Evolutionary conservation across 2,329 filamentous ascomycete species (phyloP), one percentile per base, ranked within the genome.

Genomic region (Xylariaceae sp.): DNA sequence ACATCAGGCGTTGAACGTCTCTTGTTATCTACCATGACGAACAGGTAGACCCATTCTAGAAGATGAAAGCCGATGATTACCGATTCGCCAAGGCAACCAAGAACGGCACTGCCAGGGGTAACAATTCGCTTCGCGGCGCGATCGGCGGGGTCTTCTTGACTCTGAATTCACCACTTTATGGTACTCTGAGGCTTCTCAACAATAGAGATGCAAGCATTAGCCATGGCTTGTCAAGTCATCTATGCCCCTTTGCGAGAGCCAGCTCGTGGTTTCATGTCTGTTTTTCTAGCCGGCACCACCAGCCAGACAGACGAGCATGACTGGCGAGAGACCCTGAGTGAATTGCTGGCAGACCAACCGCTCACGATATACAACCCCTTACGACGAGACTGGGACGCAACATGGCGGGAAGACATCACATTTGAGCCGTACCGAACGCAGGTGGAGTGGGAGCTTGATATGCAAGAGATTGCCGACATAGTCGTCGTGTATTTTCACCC

Each of bases 251-350:
- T 60, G 11, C 55, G 53, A 44, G 69, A 66, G 35, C 57, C 52
- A 53, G 48, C 47, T 3, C 63, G 35, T 9, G 65, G 66, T 1
- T 51, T 30, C 2, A 69, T 67, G 44, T 72, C 77, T 15, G 63
- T 87, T 61, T 88, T 87, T 70, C 78, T 86, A 5, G 82, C 84
- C 0, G 85, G 85, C 44, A 79, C 77, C 42, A 86, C 84, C 17
- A 79, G 74, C 58, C 74, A 72, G 0, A 73, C 67, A 0, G 65
- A 68, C 17, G 67, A 71, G 1, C 57, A 73, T 0, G 77, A 82
- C 66, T 87, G 84, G 84, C 83, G 84, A 48, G 66, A 72, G 4
- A 66, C 65, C 2, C 69, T 88, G 15, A 70, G 68, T 1, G 55
- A 66, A 3, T 69, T 70, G 2, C 74, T 87, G 13, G 67, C 73